A percentile compares a stretch with the other conserved stretches of the same genome.
phyloP scores from a whole-genome alignment of 805 yeast genomes.

The Cyberlindnera xylosilytica region DNA sequence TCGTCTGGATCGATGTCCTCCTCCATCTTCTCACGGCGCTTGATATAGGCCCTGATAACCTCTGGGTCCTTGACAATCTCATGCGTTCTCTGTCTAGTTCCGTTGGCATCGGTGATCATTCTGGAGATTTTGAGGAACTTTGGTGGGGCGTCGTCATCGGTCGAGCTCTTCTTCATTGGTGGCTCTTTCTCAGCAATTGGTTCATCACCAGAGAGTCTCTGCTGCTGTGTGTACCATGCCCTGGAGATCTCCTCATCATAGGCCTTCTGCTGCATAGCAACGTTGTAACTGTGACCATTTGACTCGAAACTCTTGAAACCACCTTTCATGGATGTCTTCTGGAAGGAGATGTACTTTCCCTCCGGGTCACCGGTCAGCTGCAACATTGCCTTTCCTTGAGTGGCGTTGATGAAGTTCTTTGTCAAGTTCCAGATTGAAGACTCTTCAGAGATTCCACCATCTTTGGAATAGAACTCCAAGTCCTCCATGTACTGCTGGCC shows the following conservation, averaged over 20 bases:
- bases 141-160: conserved; percentile 1
- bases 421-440: conserved; percentile 94
- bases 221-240: conserved; percentile 86
- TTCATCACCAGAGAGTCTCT: conserved; percentile 42
- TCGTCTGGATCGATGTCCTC: conserved; percentile 73
- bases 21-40: conserved; percentile 56
- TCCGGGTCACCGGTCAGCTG: conserved; percentile 95
- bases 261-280: conserved; percentile 82
- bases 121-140: conserved; percentile 66
- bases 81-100: conserved; percentile 75
- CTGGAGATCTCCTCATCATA: conserved; percentile 87
- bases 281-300: conserved; percentile 72
- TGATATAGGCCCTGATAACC: conserved; percentile 80
- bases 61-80: conserved; percentile 82
- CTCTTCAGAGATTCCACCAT: conserved; percentile 68
- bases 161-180: conserved; percentile 23
- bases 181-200: conserved; percentile 24
- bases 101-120: conserved; percentile 78
- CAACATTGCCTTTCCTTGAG: conserved; percentile 95
- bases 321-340: conserved; percentile 92
- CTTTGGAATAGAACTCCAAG: conserved; percentile 51
- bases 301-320: conserved; percentile 59
- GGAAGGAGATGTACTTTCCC: conserved; percentile 82
- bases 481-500: conserved; percentile 91
- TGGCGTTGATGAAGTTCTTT: conserved; percentile 85